Evolutionary conservation across 164 flowering plant species (phyloP).

Genomic region (Paratinospora sagittata): DNA sequence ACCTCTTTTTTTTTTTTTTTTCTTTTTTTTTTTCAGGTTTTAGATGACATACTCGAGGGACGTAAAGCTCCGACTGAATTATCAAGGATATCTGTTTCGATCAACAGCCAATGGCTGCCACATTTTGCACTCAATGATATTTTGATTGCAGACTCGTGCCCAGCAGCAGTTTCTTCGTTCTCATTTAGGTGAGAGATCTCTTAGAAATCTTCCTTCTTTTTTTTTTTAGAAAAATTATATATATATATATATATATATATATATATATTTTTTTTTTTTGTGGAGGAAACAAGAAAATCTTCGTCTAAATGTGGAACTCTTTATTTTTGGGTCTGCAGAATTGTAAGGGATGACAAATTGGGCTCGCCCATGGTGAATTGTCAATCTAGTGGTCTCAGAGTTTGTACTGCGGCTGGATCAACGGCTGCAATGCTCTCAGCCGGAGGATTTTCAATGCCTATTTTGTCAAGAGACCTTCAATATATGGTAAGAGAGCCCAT

Average conservation of each 20-base stretch:
- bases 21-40: too few species aligned
- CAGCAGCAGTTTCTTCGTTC: slow-evolving; percentile 79
- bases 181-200: slow-evolving; percentile 57
- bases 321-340: slow-evolving; percentile 34
- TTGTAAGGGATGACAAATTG: slow-evolving; percentile 30
- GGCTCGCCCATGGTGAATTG: slow-evolving; percentile 41
- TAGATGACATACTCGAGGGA: slow-evolving; percentile 57
- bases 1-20: slow-evolving; percentile 7
- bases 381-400: slow-evolving; percentile 86
- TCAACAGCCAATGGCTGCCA: slow-evolving; percentile 45
- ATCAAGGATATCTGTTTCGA: slow-evolving; percentile 48
- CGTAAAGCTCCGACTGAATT: slow-evolving; percentile 38
- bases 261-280: too few species aligned
- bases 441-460: slow-evolving; percentile 76
- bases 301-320: background rate
- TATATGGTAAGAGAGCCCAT: slow-evolving; percentile 96
- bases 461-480: slow-evolving; percentile 64
- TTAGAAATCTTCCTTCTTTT: background rate
- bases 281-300: background rate
- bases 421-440: slow-evolving; percentile 96
- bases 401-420: slow-evolving; percentile 92
- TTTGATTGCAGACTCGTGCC: slow-evolving; percentile 80
- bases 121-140: slow-evolving; percentile 79
- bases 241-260: background rate
- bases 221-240: background rate